phyloP scores from a whole-genome alignment of 2,329 filamentous ascomycete genomes.

The Aspergillus ruber region DNA sequence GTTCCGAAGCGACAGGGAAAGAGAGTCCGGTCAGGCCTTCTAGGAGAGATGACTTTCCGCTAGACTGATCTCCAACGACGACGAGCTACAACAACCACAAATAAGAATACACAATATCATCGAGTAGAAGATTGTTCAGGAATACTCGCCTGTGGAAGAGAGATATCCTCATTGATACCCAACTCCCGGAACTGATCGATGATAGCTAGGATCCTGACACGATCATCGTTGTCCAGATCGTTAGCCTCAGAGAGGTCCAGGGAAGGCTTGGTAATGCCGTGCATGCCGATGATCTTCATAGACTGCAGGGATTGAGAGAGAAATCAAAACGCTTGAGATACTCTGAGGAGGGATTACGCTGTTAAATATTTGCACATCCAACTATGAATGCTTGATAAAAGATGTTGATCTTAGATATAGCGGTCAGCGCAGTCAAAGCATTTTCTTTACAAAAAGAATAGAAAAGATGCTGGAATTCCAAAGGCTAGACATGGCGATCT shows the following conservation, averaged over 20 bases:
- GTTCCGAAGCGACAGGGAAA: slow-evolving; percentile 21
- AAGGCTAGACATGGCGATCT: too few species aligned
- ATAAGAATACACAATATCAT: neutral
- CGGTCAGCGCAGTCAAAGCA: too few species aligned
- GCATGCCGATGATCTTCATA: neutral
- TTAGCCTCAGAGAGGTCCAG: slow-evolving; percentile 8
- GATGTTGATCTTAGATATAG: too few species aligned
- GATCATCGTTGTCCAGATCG: slow-evolving; percentile 19
- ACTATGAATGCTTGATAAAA: too few species aligned
- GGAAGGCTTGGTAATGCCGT: neutral
- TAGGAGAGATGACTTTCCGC: slow-evolving; percentile 27
- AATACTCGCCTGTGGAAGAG: slow-evolving; percentile 23
- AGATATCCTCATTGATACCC: slow-evolving; percentile 22
- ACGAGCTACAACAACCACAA: slow-evolving; percentile 16
- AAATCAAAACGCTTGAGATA: too few species aligned
- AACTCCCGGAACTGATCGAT: slow-evolving; percentile 24
- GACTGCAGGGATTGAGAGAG: neutral
- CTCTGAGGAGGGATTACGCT: too few species aligned
- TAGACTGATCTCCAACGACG: slow-evolving; percentile 29
- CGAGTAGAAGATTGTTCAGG: slow-evolving; percentile 1
- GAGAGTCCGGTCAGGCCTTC: slow-evolving; percentile 24
- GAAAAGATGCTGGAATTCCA: too few species aligned
- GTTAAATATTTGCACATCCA: too few species aligned
- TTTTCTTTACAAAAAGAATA: too few species aligned
- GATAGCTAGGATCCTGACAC: slow-evolving; percentile 9